Percentiles rank a stretch among this genome's conserved stretches.
Conservation (phyloP, 305 asterid species). For the Stenogyne calaminthoides region DNA sequence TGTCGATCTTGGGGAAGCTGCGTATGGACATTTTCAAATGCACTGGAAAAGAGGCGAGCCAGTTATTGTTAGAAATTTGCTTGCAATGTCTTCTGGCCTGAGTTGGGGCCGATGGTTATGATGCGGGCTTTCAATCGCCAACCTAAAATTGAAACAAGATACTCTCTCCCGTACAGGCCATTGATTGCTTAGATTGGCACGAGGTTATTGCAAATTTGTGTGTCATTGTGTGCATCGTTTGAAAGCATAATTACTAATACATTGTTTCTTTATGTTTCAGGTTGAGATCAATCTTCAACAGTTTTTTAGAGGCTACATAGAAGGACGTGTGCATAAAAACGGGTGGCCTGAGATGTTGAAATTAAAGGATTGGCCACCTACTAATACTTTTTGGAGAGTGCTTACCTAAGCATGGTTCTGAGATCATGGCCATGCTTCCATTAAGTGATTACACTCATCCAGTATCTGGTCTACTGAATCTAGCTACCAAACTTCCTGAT, state of each 20-base stretch:
- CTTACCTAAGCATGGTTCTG: conserved; percentile 75
- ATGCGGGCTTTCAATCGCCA: conserved; percentile 80
- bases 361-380: conserved; percentile 90
- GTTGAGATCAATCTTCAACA: conserved; percentile 66
- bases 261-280: conserved; percentile 41
- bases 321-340: conserved; percentile 57
- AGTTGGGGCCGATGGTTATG: conserved; percentile 97
- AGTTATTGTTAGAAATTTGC: conserved; percentile 59
- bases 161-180: conserved; percentile 60
- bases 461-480: conserved; percentile 53
- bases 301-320: conserved; percentile 78
- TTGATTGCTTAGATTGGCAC: conserved; percentile 87
- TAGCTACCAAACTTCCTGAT: too few relatives aligned
- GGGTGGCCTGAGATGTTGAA: conserved; percentile 85
- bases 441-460: conserved; percentile 77
- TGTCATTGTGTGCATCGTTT: not conserved
- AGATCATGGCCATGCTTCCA: conserved; percentile 79
- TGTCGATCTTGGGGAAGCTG: conserved; percentile 44
- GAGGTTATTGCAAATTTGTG: conserved; percentile 48
- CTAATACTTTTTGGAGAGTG: conserved; percentile 69
- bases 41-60: conserved; percentile 92
- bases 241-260: conserved; percentile 5
- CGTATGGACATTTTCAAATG: conserved; percentile 70
- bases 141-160: conserved; percentile 53
- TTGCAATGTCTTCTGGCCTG: conserved; percentile 63